These are phyloP conservation scores for Viola odorata DNA, from an alignment of 345 rosid species.

Conservation along the genomic window DNA sequence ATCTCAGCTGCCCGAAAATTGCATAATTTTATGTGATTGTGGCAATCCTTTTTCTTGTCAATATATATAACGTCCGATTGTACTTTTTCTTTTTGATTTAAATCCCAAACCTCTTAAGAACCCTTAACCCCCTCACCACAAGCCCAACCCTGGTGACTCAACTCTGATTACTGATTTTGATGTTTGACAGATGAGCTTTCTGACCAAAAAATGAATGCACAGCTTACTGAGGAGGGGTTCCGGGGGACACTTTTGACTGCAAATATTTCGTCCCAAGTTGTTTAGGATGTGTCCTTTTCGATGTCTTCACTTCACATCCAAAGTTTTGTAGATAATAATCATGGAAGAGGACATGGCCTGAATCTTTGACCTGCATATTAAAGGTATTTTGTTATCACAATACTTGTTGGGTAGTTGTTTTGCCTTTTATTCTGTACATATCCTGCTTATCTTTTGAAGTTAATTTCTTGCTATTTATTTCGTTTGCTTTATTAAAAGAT, in stretches of 20 bases:
- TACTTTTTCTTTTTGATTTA: no score
- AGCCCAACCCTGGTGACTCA: neutral
- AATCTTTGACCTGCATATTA: conserved; percentile 6
- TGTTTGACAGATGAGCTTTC: conserved; percentile 67
- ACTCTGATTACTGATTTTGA: neutral
- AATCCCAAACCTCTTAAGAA: no score
- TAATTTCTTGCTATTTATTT: no score
- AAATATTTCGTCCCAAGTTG: conserved; percentile 61
- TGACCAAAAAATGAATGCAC: conserved; percentile 51
- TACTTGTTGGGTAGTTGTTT: no score
- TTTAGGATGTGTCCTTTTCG: conserved; percentile 20
- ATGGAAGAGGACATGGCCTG: conserved; percentile 3
- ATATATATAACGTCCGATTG: no score
- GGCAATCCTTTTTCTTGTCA: no score
- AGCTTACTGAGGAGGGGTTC: conserved; percentile 74
- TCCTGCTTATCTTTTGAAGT: no score
- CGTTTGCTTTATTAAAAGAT: no score
- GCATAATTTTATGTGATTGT: no score
- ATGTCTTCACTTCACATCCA: neutral
- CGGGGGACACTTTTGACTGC: conserved; percentile 82
- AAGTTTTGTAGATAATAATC: conserved; percentile 15
- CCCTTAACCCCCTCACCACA: no score
- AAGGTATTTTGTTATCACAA: conserved; percentile 5
- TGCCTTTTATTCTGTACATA: no score
- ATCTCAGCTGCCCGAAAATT: no score